A percentile compares a stretch with the other conserved stretches of the same genome.
Conservation (phyloP, 2,329 filamentous ascomycete species). For the Trichoderma guizhouense region DNA sequence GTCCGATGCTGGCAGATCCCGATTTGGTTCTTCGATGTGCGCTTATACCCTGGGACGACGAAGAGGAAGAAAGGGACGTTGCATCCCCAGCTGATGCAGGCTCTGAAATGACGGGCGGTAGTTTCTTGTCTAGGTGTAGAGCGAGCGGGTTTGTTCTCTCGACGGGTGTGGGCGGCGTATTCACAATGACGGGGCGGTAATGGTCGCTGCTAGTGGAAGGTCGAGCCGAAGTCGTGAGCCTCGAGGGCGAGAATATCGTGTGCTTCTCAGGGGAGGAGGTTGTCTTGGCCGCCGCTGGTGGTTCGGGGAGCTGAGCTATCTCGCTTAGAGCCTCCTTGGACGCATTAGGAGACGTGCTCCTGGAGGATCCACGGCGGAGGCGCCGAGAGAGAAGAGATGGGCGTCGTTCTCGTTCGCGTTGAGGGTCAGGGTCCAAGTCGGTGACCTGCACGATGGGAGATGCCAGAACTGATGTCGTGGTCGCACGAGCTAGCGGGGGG, state of each 20-base stretch:
- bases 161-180: slow-evolving; percentile 63
- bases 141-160: slow-evolving; percentile 34
- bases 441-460: slow-evolving; percentile 63
- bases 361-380: slow-evolving; percentile 53
- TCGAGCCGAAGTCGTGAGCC: slow-evolving; percentile 35
- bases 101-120: slow-evolving; percentile 28
- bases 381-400: slow-evolving; percentile 54
- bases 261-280: slow-evolving; percentile 29
- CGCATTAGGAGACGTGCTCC: slow-evolving; percentile 13
- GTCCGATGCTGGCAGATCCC: slow-evolving; percentile 55
- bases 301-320: slow-evolving; percentile 26
- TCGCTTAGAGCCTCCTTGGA: slow-evolving; percentile 15
- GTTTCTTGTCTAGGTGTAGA: slow-evolving; percentile 29
- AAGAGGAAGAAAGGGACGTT: slow-evolving; percentile 55
- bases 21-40: slow-evolving; percentile 58
- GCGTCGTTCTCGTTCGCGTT: slow-evolving; percentile 27
- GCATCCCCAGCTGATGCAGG: slow-evolving; percentile 44
- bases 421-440: slow-evolving; percentile 35
- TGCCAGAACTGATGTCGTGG: slow-evolving; percentile 51
- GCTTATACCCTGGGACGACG: slow-evolving; percentile 66
- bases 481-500: slow-evolving; percentile 28
- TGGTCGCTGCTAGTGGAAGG: slow-evolving; percentile 48
- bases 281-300: slow-evolving; percentile 29
- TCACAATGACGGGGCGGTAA: slow-evolving; percentile 56
- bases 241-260: slow-evolving; percentile 28